Conservation (phyloP, 2,329 filamentous ascomycete genomes). For the Eutypa lata region DNA sequence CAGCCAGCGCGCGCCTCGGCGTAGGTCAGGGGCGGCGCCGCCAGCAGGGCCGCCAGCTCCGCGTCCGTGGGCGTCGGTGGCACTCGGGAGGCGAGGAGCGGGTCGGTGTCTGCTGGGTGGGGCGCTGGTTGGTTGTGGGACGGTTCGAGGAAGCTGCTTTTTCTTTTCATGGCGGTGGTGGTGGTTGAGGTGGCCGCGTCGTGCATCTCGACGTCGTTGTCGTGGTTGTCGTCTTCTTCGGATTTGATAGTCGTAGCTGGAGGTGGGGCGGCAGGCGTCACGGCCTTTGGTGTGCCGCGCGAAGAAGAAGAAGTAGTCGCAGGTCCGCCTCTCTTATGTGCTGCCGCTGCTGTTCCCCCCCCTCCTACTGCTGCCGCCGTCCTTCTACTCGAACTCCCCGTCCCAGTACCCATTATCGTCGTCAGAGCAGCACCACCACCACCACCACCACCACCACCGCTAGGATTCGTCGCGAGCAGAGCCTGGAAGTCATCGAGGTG, state of each 20-base stretch:
- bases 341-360: slow-evolving; percentile 5
- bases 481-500: slow-evolving; percentile 79
- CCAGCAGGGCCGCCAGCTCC: slow-evolving; percentile 62
- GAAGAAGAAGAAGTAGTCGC: not conserved
- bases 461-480: slow-evolving; percentile 39
- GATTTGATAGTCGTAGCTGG: too few species aligned
- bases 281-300: not conserved
- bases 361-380: slow-evolving; percentile 6
- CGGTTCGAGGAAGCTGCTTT: slow-evolving; percentile 21
- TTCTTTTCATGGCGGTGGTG: not conserved
- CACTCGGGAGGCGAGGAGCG: slow-evolving; percentile 56
- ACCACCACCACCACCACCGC: slow-evolving; percentile 10
- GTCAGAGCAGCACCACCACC: slow-evolving; percentile 26
- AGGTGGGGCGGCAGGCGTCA: slow-evolving; percentile 4
- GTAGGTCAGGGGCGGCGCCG: slow-evolving; percentile 65
- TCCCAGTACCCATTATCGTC: slow-evolving; percentile 16
- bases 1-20: slow-evolving; percentile 55
- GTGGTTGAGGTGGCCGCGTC: slow-evolving; percentile 27
- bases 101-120: slow-evolving; percentile 51
- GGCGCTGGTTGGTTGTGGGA: slow-evolving; percentile 33
- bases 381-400: slow-evolving; percentile 15
- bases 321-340: not conserved
- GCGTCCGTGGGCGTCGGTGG: slow-evolving; percentile 56
- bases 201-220: slow-evolving; percentile 36
- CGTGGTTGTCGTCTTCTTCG: slow-evolving; percentile 7